Evolutionary conservation across 768 basidiomycete species (phyloP).

Genomic region (Boletus patriciae): DNA sequence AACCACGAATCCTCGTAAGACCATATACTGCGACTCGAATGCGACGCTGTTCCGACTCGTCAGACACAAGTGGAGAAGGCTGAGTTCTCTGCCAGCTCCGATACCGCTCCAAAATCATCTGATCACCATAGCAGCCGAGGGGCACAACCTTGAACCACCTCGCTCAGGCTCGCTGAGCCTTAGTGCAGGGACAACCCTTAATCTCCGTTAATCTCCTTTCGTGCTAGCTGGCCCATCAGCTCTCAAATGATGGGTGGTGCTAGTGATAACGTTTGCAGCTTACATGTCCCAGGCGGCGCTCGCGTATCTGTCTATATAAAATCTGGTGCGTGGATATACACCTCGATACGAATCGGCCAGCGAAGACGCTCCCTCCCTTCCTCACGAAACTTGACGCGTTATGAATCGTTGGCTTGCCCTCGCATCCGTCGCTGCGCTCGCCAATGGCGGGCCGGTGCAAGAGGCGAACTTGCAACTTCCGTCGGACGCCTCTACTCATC

Average conservation of each 20-base stretch:
- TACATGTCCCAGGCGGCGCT: too few species aligned
- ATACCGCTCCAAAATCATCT: too few species aligned
- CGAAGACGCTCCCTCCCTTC: neutral
- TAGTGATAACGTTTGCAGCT: too few species aligned
- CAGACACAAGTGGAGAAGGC: too few species aligned
- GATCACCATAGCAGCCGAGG: too few species aligned
- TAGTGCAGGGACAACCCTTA: too few species aligned
- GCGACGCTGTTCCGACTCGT: neutral
- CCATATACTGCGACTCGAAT: neutral
- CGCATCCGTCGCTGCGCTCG: constrained; percentile 4
- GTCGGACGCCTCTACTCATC: constrained; percentile 34
- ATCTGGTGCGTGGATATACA: neutral
- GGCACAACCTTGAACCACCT: too few species aligned
- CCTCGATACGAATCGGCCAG: neutral
- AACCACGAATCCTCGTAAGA: neutral
- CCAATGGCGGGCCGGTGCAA: constrained; percentile 41
- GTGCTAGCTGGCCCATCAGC: too few species aligned
- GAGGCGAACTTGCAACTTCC: constrained; percentile 45
- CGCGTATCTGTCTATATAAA: neutral
- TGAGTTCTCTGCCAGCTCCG: too few species aligned
- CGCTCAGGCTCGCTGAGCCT: too few species aligned
- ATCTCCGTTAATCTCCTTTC: too few species aligned
- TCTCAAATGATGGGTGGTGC: too few species aligned
- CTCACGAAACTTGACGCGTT: neutral
- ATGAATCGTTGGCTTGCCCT: constrained; percentile 16